These are phyloP conservation scores for Cajanus cajan DNA, from an alignment of 306 rosid genomes.

Conservation along the genomic window DNA sequence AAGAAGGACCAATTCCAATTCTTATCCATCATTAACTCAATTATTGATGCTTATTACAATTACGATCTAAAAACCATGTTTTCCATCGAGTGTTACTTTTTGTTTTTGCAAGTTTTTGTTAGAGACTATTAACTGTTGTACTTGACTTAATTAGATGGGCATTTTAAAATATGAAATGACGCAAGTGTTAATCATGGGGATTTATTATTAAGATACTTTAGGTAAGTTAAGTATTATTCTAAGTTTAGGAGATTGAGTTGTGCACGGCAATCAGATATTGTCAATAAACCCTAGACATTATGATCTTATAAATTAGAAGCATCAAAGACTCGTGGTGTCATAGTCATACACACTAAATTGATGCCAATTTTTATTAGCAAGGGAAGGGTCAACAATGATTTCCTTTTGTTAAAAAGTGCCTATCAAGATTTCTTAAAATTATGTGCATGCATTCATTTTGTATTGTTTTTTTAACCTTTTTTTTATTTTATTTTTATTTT, in stretches of 20 bases:
- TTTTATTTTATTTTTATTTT: not conserved
- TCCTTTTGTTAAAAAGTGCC: constrained; percentile 17
- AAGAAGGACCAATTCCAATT: constrained; percentile 13
- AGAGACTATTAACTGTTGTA: not conserved
- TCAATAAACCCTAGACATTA: constrained; percentile 9
- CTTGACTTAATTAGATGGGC: not conserved
- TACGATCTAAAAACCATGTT: not conserved
- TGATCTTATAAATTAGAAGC: constrained; percentile 16
- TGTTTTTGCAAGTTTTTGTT: not conserved
- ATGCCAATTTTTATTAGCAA: not conserved
- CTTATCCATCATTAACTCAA: constrained; percentile 28
- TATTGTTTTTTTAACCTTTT: not conserved
- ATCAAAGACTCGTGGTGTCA: constrained; percentile 14
- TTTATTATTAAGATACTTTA: not conserved
- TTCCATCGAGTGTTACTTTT: not conserved
- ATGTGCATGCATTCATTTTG: constrained; percentile 30
- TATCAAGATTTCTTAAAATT: constrained; percentile 24
- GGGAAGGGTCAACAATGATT: constrained; percentile 24
- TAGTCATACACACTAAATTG: constrained; percentile 17
- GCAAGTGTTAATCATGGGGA: constrained; percentile 22
- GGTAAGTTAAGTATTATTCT: not conserved
- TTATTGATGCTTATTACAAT: not conserved
- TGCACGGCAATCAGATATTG: constrained; percentile 26
- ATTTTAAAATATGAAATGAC: not conserved
- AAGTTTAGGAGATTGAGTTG: constrained; percentile 2